Base-by-base conservation (phyloP, 306 rosid genomes). In the Vigna angularis region DNA sequence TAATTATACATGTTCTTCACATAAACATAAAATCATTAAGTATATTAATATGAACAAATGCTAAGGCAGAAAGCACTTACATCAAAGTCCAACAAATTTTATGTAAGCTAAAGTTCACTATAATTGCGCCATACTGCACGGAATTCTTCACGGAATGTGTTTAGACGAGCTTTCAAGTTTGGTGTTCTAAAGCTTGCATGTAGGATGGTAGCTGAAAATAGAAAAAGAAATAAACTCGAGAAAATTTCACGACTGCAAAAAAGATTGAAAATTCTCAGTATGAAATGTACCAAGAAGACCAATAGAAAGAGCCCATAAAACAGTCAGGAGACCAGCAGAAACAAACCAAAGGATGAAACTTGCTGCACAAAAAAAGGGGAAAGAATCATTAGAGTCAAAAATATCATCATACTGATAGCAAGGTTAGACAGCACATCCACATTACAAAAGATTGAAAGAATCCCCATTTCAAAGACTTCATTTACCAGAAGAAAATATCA, bases 51-150 rank as follows among this genome's bases (percentile, higher is more conserved):
- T 15, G 69, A 70, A 36, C 16, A 81, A 61, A 78, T 7, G 3
- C 18, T 51, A 73, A 61, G 69, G 65, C 74, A 66, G 69, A 71
- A 61, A 80, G 75, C 72, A 84, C 97, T 91, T 82, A 87, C 97
- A 52, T 74, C 71, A 50, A 49, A 73, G 42, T 76, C 79, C 76
- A 72, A 66, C 79, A 70, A 66, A 77, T 49, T 38, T 62, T 68
- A 18, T 47, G 83, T 26, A 83, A 83, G 53, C 88, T 92, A 95
- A 82, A 95, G 93, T 76, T 95, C 99, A 48, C 99, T 95, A 78
- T 95, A 95, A 83, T 95, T 95, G 91, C 99, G 99, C 99, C 99
- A 95, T 36, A 95, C 99, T 36, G 96, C 94, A 63, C 99, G 99
- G 70, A 95, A 95, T 84, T 95, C 99, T 85, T 95, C 99, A 26